Conservation (phyloP, 2,329 filamentous ascomycete genomes). For the Ciborinia camelliae region DNA sequence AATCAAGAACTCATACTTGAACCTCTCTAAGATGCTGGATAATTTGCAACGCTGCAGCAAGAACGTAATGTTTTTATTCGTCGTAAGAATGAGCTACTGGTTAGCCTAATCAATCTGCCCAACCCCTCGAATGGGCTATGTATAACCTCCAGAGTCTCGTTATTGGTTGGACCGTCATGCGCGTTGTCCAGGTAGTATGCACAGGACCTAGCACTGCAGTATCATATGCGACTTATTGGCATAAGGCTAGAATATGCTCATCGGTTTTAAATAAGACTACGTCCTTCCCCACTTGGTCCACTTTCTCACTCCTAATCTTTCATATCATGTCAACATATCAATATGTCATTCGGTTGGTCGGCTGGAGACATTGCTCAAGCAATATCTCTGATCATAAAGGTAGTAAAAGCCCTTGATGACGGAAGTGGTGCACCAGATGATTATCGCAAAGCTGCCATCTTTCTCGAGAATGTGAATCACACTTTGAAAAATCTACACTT, state of each 20-base stretch:
- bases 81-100: background rate
- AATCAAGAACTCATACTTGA: background rate
- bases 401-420: slow-evolving; percentile 15
- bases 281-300: background rate
- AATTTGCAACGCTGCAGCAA: background rate
- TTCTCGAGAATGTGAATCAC: background rate
- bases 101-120: too few species aligned
- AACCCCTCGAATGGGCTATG: background rate
- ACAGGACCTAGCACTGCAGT: background rate
- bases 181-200: background rate
- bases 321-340: background rate
- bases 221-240: background rate
- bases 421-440: slow-evolving; percentile 3
- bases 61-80: background rate
- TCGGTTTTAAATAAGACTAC: background rate
- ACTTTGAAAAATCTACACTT: background rate
- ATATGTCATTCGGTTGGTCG: slow-evolving; percentile 23
- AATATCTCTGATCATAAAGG: slow-evolving; percentile 13
- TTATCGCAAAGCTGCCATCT: background rate
- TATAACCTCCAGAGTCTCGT: background rate
- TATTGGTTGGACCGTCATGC: background rate
- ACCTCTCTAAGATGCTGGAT: background rate
- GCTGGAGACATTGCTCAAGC: slow-evolving; percentile 20
- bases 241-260: background rate
- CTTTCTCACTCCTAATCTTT: background rate